A percentile compares a stretch with the other conserved stretches of the same genome.
Evolutionary conservation across 176 grass and related monocot species (phyloP).

Genomic region (Musa schizocarpa): DNA sequence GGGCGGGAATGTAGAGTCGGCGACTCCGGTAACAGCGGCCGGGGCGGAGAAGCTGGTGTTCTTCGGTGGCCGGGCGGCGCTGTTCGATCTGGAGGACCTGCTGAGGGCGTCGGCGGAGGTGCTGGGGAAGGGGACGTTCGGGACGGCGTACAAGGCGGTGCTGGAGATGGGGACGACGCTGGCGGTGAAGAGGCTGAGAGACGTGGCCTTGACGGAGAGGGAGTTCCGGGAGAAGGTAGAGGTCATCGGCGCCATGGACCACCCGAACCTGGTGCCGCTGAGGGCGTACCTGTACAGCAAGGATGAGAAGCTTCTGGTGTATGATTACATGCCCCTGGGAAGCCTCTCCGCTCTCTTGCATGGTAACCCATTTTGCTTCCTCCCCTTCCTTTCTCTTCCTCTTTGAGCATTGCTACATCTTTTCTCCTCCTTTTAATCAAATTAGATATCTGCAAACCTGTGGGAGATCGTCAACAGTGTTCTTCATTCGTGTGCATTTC

Average conservation of each 20-base stretch:
- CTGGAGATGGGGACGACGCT: conserved; percentile 2
- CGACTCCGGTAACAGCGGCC: not conserved
- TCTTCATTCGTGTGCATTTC: not conserved
- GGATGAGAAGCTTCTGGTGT: conserved; percentile 5
- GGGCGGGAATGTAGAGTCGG: not conserved
- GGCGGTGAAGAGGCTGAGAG: conserved; percentile 4
- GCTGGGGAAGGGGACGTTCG: conserved; percentile 10
- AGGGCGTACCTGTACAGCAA: conserved; percentile 1
- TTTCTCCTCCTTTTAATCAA: too few species aligned
- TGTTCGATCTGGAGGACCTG: conserved; percentile 5
- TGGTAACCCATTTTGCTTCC: not conserved
- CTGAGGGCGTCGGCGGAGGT: conserved; percentile 10
- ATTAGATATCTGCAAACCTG: too few species aligned
- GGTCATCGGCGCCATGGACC: not conserved
- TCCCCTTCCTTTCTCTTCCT: not conserved
- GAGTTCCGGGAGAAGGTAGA: conserved; percentile 4
- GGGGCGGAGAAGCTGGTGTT: conserved; percentile 56
- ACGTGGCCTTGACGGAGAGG: conserved; percentile 2
- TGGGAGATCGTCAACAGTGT: not conserved
- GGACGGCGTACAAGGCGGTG: conserved; percentile 6
- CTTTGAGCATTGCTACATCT: not conserved
- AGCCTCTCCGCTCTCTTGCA: conserved; percentile 6
- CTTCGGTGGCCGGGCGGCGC: conserved; percentile 33
- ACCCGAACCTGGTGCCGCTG: not conserved
- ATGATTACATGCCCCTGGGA: conserved; percentile 3